These are phyloP conservation scores for Hericium coralloides DNA, from an alignment of 768 basidiomycete species.

Conservation along the genomic window DNA sequence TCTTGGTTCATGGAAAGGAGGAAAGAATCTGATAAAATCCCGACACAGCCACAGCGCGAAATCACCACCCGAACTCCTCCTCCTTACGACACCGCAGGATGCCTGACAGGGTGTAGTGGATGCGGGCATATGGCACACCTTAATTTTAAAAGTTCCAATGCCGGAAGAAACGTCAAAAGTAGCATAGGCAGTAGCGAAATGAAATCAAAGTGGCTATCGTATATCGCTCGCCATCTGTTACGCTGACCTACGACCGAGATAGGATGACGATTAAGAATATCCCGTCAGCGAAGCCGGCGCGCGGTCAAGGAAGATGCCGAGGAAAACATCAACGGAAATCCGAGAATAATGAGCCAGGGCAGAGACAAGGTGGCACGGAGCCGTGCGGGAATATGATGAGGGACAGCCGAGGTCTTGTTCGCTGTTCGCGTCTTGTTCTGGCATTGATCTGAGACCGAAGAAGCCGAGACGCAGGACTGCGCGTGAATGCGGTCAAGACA, in stretches of 20 bases:
- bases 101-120: background rate
- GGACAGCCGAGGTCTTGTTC: too few relatives aligned
- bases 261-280: background rate
- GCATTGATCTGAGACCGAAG: background rate
- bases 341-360: background rate
- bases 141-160: background rate
- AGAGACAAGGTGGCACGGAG: too few relatives aligned
- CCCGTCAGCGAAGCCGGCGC: background rate
- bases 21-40: background rate
- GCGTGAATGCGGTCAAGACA: background rate
- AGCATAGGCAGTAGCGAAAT: background rate
- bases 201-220: background rate
- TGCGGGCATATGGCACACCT: background rate
- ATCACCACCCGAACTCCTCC: background rate
- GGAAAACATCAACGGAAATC: background rate
- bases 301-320: background rate
- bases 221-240: background rate
- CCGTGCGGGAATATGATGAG: too few relatives aligned
- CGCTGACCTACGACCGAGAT: background rate
- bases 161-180: background rate
- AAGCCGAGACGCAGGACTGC: background rate
- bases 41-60: background rate
- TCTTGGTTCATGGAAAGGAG: background rate
- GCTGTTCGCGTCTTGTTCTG: too few relatives aligned
- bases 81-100: background rate